Base-by-base conservation (phyloP, 179 eudicot species). In the Camellia oleifera region DNA sequence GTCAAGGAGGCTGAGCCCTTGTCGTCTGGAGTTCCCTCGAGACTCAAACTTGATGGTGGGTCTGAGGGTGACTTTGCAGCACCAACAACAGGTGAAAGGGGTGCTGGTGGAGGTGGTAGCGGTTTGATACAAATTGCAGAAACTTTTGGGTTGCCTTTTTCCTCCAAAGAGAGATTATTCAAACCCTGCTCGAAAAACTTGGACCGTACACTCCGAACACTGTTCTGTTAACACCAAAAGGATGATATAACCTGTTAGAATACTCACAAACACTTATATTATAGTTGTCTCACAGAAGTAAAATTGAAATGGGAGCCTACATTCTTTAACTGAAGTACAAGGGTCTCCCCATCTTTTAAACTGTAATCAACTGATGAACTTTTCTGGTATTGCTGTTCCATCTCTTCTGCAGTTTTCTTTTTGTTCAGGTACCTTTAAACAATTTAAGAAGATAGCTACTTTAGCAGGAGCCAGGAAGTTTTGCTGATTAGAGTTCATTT, bases 341-440 rank as follows among this genome's bases (percentile, higher is more conserved):
- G 70, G 72, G 99, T 95, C 83, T 95, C 93, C 85, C 98, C 99
- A n/a, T 95, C 98, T 87, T 95, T 95, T 77, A 95, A 85, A 84
- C 99, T 95, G 87, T 95, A 95, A 85, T 95, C 97, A 75, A 91
- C 89, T 50, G 97, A 74, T 26, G 98, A 89, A 67, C 89, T 83
- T 20, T 89, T 88, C 87, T 94, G 95, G 88, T 84, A 91, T 60
- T 94, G 95, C 75, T 95, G 92, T 85, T 95, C 99, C 99, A 95
- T 95, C 88, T 95, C 99, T 88, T 94, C 98, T 48, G 99, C 99
- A 67, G 97, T 90, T 87, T 91, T 90, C 91, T 95, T 95, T 88
- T 95, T 95, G 78, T 95, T 83, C 6, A 95, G 91, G 81, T 95
- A 95, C 90, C 99, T 95, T 71, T 57, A 44, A 63, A 69, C 64